Base-by-base conservation (phyloP, 2,329 filamentous ascomycete genomes). In the Colletotrichum eleusines region DNA sequence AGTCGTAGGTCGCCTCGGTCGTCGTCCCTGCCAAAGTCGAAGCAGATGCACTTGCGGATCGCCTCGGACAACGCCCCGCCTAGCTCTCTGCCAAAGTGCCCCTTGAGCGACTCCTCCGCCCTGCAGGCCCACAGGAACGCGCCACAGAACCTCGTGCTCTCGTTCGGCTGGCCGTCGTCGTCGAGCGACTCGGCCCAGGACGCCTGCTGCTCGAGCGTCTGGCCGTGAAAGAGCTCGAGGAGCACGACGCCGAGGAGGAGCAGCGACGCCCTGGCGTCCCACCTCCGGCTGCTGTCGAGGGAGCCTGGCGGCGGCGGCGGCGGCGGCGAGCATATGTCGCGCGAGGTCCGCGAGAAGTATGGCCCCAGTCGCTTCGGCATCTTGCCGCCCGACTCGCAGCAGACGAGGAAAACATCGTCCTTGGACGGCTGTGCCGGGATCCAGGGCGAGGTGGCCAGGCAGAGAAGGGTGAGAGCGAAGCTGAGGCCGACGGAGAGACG, bases 201-300 rank as follows among this genome's bases (percentile, higher is more conserved):
- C 0, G 55, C 60, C 26, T 70, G 61, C 46, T 66, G 66, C 50
- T 74, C 72, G 7, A 74, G 66, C 14, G 68, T 51, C 12, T 69
- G 40, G 16, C 59, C 44, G 6, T 63, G 44, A 8, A 58, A 68
- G 7, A 68, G 66, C 31, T 68, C 66, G 12, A 63, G 33, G 1
- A 68, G 51, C 8, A 58, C 12, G 2, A 58, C 12, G 9, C 59
- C 65, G 3, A 63, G 40, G 2, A 68, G 35, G 1, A 68, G 51
- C 2, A 63, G 51, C 42, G 65, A 57, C 2, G 59, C 50, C 42
- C 51, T 68, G 7, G 65, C 65, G 33, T 68, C 18, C 65, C 65
- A 68, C 12, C 18, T 0, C 9, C 14, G 20, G 18, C 11, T 6
- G 12, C n/a, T 16, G 12, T 65, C 16, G 0, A 44, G 9, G 2